These are phyloP conservation scores for Pseudogymnoascus sp. DNA, from an alignment of 2,329 filamentous ascomycete genomes.

Conservation along the genomic window DNA sequence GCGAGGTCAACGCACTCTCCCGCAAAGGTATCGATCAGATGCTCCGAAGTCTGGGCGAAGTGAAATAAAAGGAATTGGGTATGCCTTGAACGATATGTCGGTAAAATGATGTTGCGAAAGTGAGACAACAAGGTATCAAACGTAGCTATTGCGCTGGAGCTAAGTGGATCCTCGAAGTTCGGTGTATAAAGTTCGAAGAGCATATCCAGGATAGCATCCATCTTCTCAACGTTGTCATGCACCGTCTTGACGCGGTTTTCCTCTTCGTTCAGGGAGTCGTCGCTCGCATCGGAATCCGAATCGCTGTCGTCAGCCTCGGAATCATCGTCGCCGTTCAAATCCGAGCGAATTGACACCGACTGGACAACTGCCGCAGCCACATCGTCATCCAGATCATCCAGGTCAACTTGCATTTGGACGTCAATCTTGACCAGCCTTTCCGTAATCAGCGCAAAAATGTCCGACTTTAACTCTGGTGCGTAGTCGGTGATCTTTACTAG, in stretches of 20 bases:
- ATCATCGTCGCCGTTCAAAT: slow-evolving; percentile 38
- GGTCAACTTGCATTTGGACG: slow-evolving; percentile 85
- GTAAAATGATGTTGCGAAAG: slow-evolving; percentile 80
- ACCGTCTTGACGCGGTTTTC: slow-evolving; percentile 59
- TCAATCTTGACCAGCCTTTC: slow-evolving; percentile 89
- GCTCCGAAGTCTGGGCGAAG: slow-evolving; percentile 75
- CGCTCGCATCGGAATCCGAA: slow-evolving; percentile 62
- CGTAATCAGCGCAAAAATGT: slow-evolving; percentile 75
- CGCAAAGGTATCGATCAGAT: slow-evolving; percentile 74
- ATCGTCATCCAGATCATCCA: slow-evolving; percentile 89
- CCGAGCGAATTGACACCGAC: slow-evolving; percentile 33
- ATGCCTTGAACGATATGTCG: slow-evolving; percentile 84
- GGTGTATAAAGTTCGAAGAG: slow-evolving; percentile 78
- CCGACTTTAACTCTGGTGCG: slow-evolving; percentile 66
- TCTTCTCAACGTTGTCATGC: slow-evolving; percentile 77
- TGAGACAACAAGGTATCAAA: slow-evolving; percentile 76
- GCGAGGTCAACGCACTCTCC: slow-evolving; percentile 67
- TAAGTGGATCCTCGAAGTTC: slow-evolving; percentile 60
- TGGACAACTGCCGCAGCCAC: slow-evolving; percentile 65
- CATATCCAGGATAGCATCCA: slow-evolving; percentile 82
- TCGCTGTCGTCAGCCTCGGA: slow-evolving; percentile 52
- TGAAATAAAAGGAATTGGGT: slow-evolving; percentile 95
- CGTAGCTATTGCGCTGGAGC: slow-evolving; percentile 59
- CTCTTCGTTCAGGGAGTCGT: slow-evolving; percentile 59
- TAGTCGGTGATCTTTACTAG: slow-evolving; percentile 71